Evolutionary conservation across 2,329 filamentous ascomycete species (phyloP).

Genomic region (Neonectria hederae): DNA sequence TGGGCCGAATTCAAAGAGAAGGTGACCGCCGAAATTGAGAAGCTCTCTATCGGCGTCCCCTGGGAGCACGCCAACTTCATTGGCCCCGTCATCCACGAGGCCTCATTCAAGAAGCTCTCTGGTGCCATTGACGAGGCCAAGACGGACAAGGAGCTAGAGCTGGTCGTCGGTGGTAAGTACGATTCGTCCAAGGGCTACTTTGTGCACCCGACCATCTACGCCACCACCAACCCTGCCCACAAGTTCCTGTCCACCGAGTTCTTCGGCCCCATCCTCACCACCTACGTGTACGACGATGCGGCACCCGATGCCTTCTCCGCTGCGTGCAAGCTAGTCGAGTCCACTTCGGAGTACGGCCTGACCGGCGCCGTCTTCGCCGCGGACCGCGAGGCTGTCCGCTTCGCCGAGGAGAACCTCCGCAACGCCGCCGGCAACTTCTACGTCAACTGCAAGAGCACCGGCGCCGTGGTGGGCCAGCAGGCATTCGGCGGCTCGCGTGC

Average conservation of each 20-base stretch:
- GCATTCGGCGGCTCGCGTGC: conserved; percentile 75
- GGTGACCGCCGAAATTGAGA: conserved; percentile 73
- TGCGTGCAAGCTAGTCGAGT: conserved; percentile 72
- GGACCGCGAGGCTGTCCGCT: conserved; percentile 71
- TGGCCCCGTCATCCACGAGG: conserved; percentile 85
- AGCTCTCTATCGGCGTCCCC: conserved; percentile 76
- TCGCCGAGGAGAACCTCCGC: conserved; percentile 75
- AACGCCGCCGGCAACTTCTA: conserved; percentile 86
- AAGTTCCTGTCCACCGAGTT: conserved; percentile 80
- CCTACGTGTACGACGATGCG: conserved; percentile 81
- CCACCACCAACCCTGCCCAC: conserved; percentile 77
- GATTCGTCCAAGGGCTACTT: conserved; percentile 83
- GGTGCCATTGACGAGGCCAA: conserved; percentile 83
- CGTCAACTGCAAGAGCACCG: conserved; percentile 84
- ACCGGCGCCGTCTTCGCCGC: conserved; percentile 80
- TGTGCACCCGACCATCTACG: conserved; percentile 85
- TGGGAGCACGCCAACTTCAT: conserved; percentile 80
- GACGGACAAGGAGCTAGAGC: conserved; percentile 74
- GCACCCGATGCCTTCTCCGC: conserved; percentile 64
- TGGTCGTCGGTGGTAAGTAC: conserved; percentile 80
- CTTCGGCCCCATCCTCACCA: conserved; percentile 80
- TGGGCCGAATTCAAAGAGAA: conserved; percentile 77
- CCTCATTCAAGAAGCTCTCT: conserved; percentile 82
- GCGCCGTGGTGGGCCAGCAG: conserved; percentile 77
- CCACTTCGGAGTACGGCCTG: conserved; percentile 78